Percentiles rank a stretch among this genome's conserved stretches.
These are phyloP conservation scores for Cenchrus americanus DNA, from an alignment of 176 grass and related monocot species.

Conservation along the genomic window DNA sequence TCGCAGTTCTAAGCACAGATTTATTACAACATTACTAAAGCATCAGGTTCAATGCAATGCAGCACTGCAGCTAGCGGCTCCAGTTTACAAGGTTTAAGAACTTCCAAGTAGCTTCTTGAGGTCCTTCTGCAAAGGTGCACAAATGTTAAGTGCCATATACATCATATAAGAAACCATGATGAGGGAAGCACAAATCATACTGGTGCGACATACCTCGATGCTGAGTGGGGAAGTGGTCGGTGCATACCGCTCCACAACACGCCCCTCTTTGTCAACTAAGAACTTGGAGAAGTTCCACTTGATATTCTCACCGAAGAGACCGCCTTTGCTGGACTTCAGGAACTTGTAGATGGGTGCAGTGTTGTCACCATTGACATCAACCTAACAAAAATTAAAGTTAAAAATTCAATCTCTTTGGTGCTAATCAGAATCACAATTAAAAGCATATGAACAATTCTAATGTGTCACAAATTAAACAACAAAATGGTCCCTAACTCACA, in stretches of 20 bases:
- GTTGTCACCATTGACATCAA: slow-evolving; percentile 84
- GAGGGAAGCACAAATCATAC: not conserved
- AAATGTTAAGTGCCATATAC: not conserved
- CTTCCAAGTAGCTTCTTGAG: slow-evolving; percentile 75
- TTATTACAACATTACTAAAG: slow-evolving; percentile 49
- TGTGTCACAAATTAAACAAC: not conserved
- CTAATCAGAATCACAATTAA: not conserved
- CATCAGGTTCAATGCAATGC: slow-evolving; percentile 32
- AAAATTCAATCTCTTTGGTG: not conserved
- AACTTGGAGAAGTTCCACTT: slow-evolving; percentile 99
- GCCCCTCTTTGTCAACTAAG: slow-evolving; percentile 82
- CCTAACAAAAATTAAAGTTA: slow-evolving; percentile 42
- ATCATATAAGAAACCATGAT: not conserved
- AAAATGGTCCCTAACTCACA: not conserved
- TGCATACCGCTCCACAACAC: slow-evolving; percentile 81
- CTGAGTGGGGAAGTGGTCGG: slow-evolving; percentile 86
- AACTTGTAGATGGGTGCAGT: slow-evolving; percentile 85
- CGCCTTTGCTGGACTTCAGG: slow-evolving; percentile 80
- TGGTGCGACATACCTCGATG: slow-evolving; percentile 61
- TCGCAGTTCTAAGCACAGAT: slow-evolving; percentile 15
- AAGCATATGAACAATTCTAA: slow-evolving; percentile 1
- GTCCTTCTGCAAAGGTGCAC: slow-evolving; percentile 68
- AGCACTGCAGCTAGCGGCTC: not conserved
- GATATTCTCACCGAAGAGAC: slow-evolving; percentile 71
- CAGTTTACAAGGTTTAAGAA: slow-evolving; percentile 32